Percentiles rank a stretch among this genome's conserved stretches.
These are phyloP conservation scores for Colletotrichum sansevieriae DNA, from an alignment of 2,329 filamentous ascomycete genomes.

Conservation along the genomic window DNA sequence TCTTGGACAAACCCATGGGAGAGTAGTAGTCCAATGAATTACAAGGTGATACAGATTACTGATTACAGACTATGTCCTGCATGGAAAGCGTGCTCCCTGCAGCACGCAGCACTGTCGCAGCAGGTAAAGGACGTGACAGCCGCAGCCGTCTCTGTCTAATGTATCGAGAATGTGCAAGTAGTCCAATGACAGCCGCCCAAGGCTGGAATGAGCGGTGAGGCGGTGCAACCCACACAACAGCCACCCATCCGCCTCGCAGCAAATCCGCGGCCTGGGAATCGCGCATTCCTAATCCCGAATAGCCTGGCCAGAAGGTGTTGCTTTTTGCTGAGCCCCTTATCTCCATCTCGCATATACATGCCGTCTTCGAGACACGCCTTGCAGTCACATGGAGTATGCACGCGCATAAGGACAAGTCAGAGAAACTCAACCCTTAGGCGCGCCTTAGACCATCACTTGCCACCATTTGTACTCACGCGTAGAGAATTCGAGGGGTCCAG, in stretches of 20 bases:
- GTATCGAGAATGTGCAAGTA: background rate
- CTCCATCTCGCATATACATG: conserved; percentile 31
- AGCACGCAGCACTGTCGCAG: conserved; percentile 2
- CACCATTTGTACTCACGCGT: background rate
- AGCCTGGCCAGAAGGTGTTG: background rate
- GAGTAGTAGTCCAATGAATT: conserved; percentile 5
- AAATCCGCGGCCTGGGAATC: conserved; percentile 6
- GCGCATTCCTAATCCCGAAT: conserved; percentile 25
- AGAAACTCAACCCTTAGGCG: background rate
- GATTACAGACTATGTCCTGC: conserved; percentile 10
- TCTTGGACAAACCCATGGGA: background rate
- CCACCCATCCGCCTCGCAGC: conserved; percentile 12
- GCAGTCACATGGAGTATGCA: conserved; percentile 26
- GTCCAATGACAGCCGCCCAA: conserved; percentile 1
- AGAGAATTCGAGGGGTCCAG: background rate
- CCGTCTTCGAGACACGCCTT: conserved; percentile 28
- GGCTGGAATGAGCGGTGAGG: conserved; percentile 33
- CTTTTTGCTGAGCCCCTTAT: conserved; percentile 9
- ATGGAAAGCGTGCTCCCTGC: background rate
- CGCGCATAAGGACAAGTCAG: background rate
- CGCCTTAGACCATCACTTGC: background rate
- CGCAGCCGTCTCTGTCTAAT: background rate
- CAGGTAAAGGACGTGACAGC: background rate
- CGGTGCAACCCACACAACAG: conserved; percentile 2
- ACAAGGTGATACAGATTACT: conserved; percentile 4